Base-by-base conservation (phyloP, 2,329 filamentous ascomycete genomes). In the Fusarium incarnatum region DNA sequence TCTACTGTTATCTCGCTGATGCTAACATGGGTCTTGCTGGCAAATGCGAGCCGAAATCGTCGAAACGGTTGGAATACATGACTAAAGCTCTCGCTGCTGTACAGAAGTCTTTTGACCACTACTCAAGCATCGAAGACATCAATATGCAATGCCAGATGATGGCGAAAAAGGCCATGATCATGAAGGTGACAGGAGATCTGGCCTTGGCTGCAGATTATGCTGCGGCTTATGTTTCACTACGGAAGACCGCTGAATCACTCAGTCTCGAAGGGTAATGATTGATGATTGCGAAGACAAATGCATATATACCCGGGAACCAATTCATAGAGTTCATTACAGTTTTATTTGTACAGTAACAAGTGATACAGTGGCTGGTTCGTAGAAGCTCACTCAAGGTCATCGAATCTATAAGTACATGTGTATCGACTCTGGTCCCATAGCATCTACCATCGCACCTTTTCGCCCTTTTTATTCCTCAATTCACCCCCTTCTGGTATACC, bases 81-180 rank as follows among this genome's bases (percentile, higher is more conserved):
- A 86, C 84, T 10, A 83, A 84, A 56, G 90, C 89, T 0, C 76
- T 88, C 56, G 84, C 85, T 40, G 88, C 89, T 30, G 84, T 92
- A 49, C 88, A 91, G 58, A 86, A 83, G 65, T 88, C 91, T 0
- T 89, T 90, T 71, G 82, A 83, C 32, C 86, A 90, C 67, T 97
- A 88, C 77, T 87, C 89, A 44, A 85, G 83, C 48, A 83, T 93
- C 16, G 89, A 92, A 76, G 92, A 81, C 22, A 81, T 90, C 16
- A 81, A 83, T n/a, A 89, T 89, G 56, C 91, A 93, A 80, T 91
- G 92, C 75, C 91, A 94, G 79, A 89, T 92, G 83, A 87, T 94
- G 81, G 91, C 91, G 22, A 96, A 96, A 83, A 94, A 93, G 80
- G 91, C 92, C 6, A 89, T 89, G 53, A 86, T 97, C 53, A 92